Percentiles rank a stretch among this genome's conserved stretches.
These are phyloP conservation scores for Malus orientalis DNA, from an alignment of 306 rosid genomes.

Conservation along the genomic window DNA sequence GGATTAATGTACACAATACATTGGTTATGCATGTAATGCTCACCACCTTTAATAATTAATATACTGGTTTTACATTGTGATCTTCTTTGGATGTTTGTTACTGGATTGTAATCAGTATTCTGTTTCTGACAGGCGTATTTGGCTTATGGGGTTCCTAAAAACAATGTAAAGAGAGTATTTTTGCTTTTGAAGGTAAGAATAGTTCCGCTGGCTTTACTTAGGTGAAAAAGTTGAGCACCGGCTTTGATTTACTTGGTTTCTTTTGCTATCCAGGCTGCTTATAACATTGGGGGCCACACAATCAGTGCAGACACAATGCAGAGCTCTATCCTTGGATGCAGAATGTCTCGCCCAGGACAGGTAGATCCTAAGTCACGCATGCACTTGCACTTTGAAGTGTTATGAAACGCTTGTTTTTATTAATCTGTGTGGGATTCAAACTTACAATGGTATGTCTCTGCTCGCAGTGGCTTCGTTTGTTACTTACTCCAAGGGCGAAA, in stretches of 20 bases:
- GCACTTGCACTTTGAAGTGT: not conserved
- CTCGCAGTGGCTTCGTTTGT: conserved; percentile 77
- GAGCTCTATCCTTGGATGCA: conserved; percentile 69
- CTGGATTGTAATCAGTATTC: conserved; percentile 6
- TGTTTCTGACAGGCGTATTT: conserved; percentile 66
- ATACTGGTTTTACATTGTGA: not conserved
- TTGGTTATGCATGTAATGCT: conserved; percentile 91
- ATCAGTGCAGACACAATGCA: conserved; percentile 86
- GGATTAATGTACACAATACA: conserved; percentile 95
- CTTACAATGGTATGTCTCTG: not conserved
- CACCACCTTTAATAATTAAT: conserved; percentile 1
- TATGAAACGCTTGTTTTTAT: not conserved
- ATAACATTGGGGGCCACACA: conserved; percentile 84
- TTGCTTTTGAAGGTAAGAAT: conserved; percentile 76
- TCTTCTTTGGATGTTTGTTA: conserved; percentile 13
- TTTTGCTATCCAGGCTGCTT: conserved; percentile 72
- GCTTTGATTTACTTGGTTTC: conserved; percentile 15
- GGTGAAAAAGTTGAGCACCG: not conserved
- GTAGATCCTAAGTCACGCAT: conserved; percentile 20
- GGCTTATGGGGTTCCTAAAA: conserved; percentile 95
- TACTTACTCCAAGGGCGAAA: conserved; percentile 59
- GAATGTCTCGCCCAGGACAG: conserved; percentile 93
- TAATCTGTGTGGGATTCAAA: not conserved
- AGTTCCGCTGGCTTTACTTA: not conserved
- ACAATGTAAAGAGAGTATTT: conserved; percentile 66